phyloP scores from a whole-genome alignment of 1,139 yeast species.

The Zygoascus hellenicus region DNA sequence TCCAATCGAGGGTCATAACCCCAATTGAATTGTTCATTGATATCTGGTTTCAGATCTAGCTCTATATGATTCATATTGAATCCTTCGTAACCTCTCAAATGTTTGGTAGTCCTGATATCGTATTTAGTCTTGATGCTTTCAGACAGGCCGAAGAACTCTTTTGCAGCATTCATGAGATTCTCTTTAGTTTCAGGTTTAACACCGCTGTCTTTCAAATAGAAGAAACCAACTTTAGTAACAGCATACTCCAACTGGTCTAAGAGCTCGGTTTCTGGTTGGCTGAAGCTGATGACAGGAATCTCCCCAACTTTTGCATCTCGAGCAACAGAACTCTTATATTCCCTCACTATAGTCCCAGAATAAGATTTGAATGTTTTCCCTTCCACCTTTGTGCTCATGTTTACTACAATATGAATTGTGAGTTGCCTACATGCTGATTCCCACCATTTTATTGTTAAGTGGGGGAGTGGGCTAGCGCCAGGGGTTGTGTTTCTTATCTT shows the following conservation, averaged over 20 bases:
- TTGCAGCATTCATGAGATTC: constrained; percentile 21
- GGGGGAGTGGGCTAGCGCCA: too few species aligned
- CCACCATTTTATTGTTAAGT: too few species aligned
- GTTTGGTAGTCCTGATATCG: constrained; percentile 23
- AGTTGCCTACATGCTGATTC: background rate
- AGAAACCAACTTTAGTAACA: constrained; percentile 27
- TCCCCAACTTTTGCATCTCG: constrained; percentile 7
- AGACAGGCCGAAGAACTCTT: constrained; percentile 27
- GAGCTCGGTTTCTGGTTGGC: constrained; percentile 3
- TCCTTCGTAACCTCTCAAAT: constrained; percentile 33
- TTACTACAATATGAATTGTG: background rate
- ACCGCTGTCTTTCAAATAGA: constrained; percentile 30
- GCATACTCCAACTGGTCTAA: constrained; percentile 13
- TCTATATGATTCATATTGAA: constrained; percentile 19
- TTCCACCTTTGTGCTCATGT: background rate
- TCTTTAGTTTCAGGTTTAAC: constrained; percentile 22
- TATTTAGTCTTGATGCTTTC: constrained; percentile 27
- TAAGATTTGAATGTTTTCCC: constrained; percentile 11
- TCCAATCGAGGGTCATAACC: constrained; percentile 23
- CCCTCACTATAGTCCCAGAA: constrained; percentile 9
- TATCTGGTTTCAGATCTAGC: constrained; percentile 22
- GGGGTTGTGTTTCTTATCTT: too few species aligned
- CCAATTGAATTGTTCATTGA: constrained; percentile 31
- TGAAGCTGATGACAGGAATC: constrained; percentile 9
- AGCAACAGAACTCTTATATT: constrained; percentile 1